Conservation (phyloP, 2,329 filamentous ascomycete species). For the Nigrospora sphaerica region DNA sequence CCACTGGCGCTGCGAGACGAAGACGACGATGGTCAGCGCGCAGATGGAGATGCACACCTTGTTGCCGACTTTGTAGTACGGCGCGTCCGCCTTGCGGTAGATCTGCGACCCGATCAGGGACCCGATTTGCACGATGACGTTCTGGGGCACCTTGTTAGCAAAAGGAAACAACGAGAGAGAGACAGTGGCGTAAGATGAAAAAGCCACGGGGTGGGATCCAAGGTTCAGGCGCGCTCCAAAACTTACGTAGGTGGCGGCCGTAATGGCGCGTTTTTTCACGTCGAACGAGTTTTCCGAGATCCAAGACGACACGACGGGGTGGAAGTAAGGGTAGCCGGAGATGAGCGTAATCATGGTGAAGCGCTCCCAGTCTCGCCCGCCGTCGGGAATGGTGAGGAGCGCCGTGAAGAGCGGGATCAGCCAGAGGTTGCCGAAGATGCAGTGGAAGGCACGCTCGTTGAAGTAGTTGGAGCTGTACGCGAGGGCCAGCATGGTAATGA, state of each 20-base stretch:
- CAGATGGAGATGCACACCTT: slow-evolving; percentile 47
- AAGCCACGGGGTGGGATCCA: background rate
- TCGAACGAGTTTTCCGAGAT: slow-evolving; percentile 42
- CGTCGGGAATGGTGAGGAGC: slow-evolving; percentile 39
- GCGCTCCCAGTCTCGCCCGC: slow-evolving; percentile 41
- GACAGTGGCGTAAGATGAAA: background rate
- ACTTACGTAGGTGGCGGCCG: slow-evolving; percentile 33
- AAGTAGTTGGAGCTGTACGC: slow-evolving; percentile 49
- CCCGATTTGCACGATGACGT: slow-evolving; percentile 39
- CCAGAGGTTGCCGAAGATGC: slow-evolving; percentile 45
- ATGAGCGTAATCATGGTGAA: slow-evolving; percentile 45
- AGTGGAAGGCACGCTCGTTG: slow-evolving; percentile 46
- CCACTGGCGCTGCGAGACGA: slow-evolving; percentile 39
- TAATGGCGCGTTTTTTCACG: slow-evolving; percentile 40
- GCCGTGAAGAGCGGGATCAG: slow-evolving; percentile 43
- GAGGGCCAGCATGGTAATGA: slow-evolving; percentile 46
- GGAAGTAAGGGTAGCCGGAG: slow-evolving; percentile 50
- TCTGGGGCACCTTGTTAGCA: slow-evolving; percentile 8
- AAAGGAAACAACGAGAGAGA: background rate
- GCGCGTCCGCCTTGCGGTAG: slow-evolving; percentile 43
- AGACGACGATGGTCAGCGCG: slow-evolving; percentile 38
- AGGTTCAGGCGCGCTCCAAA: background rate
- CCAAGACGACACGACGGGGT: slow-evolving; percentile 46
- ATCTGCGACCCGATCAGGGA: slow-evolving; percentile 37
- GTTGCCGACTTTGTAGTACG: slow-evolving; percentile 52